Conservation (phyloP, 1,284 basidiomycete species). For the Leucoagaricus sp. region DNA sequence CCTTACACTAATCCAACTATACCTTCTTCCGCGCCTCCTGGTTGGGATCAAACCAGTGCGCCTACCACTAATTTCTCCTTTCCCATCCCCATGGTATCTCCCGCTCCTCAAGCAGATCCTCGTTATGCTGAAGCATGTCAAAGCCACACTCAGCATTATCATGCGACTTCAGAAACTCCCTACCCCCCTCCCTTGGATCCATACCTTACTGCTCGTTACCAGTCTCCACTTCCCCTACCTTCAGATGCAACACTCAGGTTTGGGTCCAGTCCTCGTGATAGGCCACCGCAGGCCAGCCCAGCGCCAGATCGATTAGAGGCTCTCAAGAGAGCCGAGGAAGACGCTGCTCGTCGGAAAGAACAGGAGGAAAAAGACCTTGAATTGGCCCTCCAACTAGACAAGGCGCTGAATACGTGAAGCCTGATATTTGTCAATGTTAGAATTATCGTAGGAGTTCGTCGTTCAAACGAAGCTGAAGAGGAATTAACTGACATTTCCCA, state of each 20-base stretch:
- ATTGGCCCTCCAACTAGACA: slow-evolving; percentile 42
- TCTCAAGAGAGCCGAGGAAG: slow-evolving; percentile 34
- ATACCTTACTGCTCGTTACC: slow-evolving; percentile 46
- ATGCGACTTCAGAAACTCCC: background rate
- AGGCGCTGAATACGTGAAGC: slow-evolving; percentile 40
- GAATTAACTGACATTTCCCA: background rate
- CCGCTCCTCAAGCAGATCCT: slow-evolving; percentile 1
- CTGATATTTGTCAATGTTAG: background rate
- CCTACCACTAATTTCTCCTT: slow-evolving; percentile 19
- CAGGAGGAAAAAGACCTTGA: slow-evolving; percentile 42
- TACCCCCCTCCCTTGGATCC: slow-evolving; percentile 38
- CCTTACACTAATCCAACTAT: slow-evolving; percentile 13
- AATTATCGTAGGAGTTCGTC: background rate
- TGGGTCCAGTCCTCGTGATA: slow-evolving; percentile 2
- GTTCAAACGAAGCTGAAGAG: background rate
- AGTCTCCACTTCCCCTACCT: slow-evolving; percentile 53
- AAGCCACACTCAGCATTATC: slow-evolving; percentile 10
- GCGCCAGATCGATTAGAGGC: slow-evolving; percentile 28
- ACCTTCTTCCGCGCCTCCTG: slow-evolving; percentile 18
- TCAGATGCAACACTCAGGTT: slow-evolving; percentile 22
- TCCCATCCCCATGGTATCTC: slow-evolving; percentile 14
- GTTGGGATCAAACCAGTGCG: slow-evolving; percentile 18
- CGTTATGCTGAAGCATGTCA: slow-evolving; percentile 14
- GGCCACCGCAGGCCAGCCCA: slow-evolving; percentile 6
- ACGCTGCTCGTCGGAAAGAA: slow-evolving; percentile 31